Evolutionary conservation across 2,329 filamentous ascomycete species (phyloP), one percentile per base, ranked within the genome.

Genomic region (Xylaria sp.): DNA sequence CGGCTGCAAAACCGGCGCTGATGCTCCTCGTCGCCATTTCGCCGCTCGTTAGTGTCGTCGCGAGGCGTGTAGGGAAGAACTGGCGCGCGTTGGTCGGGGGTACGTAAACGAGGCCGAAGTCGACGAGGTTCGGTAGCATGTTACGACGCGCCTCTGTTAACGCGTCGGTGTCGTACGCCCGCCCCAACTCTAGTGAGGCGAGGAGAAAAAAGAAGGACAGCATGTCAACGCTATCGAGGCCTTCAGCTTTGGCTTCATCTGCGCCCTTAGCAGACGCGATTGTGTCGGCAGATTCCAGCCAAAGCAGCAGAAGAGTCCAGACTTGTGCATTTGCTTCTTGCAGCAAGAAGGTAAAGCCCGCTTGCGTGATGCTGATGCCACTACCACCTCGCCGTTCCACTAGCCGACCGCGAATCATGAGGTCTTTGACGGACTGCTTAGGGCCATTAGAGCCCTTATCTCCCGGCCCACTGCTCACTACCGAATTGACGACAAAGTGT

Each of bases 241-340:
- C 85, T 15, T 91, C 81, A 72, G 83, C 73, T 28, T 57, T 12
- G 58, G 64, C 63, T 40, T 59, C 60, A 46, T 76, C 75, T 52
- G 78, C 76, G 14, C 76, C 78, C 49, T 70, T 72, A 9, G 69
- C 68, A 19, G 69, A 71, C 21, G 84, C 84, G 57, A 60, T 31
- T 3, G 83, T 81, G 70, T 92, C 89, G 46, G 91, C 90, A 64
- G 92, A 91, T 69, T 96, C 92, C 53, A 99, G 88, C 83, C 97
- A 99, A 33, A 97, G 88, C 31, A 99, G 89, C 37, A 99, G 83
- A 49, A 99, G 82, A 25, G 93, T 95, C 95, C 95, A 99, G 37
- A 99, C 93, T 77, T 99, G 95, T 0, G 94, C 93, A 75, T 97
- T 98, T 62, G 94, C 90, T 73, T 97, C 94, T 72, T 98, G 94